phyloP scores from a whole-genome alignment of 768 basidiomycete species.

The Russula virescens region DNA sequence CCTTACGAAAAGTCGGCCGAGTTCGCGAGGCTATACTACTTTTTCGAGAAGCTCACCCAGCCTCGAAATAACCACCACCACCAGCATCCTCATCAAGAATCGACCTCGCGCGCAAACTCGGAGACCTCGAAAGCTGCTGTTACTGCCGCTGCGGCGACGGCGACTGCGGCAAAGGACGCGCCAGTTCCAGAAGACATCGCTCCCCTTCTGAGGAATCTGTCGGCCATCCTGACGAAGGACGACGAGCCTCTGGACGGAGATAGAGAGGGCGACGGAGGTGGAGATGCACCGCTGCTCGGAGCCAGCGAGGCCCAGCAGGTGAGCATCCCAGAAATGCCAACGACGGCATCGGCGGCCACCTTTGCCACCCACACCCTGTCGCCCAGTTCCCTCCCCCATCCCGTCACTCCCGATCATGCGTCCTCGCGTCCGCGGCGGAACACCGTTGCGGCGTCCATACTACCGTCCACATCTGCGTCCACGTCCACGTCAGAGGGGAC shows the following conservation, averaged over 20 bases:
- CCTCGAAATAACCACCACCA: conserved; percentile 7
- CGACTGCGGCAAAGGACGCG: neutral
- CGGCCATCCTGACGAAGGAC: conserved; percentile 20
- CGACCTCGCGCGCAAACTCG: neutral
- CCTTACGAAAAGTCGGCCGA: conserved; percentile 19
- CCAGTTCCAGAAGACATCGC: conserved; percentile 23
- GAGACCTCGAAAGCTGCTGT: too few relatives aligned
- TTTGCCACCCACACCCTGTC: neutral
- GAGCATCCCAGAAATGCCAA: conserved; percentile 13
- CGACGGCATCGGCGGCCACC: conserved; percentile 13
- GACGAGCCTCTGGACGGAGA: conserved; percentile 5
- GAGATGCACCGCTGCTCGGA: neutral
- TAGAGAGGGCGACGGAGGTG: neutral
- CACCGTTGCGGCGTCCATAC: conserved; percentile 12
- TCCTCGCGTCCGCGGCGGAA: conserved; percentile 20
- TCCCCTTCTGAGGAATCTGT: conserved; percentile 21
- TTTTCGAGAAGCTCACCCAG: conserved; percentile 23
- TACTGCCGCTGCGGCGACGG: too few relatives aligned
- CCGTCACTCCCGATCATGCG: neutral
- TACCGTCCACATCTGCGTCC: too few relatives aligned
- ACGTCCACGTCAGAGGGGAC: too few relatives aligned
- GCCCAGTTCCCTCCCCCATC: neutral
- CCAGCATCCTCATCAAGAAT: neutral
- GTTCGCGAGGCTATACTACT: conserved; percentile 24
- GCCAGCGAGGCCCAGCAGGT: conserved; percentile 5